Base-by-base conservation (phyloP, 148 eudicot genomes). In the Rhododendron molle region DNA sequence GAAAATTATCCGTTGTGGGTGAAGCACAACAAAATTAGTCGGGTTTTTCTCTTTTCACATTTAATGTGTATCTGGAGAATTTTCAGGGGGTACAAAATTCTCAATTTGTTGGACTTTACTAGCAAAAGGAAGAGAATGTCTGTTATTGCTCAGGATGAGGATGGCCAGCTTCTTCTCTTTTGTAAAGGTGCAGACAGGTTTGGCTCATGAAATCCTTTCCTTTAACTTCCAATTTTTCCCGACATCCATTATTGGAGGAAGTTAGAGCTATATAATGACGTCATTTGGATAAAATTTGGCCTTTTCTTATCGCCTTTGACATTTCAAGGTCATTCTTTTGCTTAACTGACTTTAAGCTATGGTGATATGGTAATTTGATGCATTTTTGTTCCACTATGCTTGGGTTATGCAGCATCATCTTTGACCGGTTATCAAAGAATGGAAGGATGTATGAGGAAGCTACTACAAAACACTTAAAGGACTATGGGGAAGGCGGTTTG, bases 151-250 rank as follows among this genome's bases (percentile, higher is more conserved):
- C 91, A 88, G 30, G 91, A 93, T 87, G 92, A 88, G 69, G 92
- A 90, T 32, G 95, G 94, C 40, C 92, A 93, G 80, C 86, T 93
- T 85, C 78, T 94, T 87, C 91, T 94, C 77, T 82, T 93, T 21
- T 94, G 95, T 86, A 93, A 94, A 90, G 97, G 97, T 76, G 97
- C 97, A 46, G 97, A 94, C 94, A 94, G 97, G 97, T 94, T 85
- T 81, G 92, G 81, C 43, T 81, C 36, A 40, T 50, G 52, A 72
- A 28, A 15, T 65, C 54, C 52, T 86, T 84, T 69, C 36, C 71
- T 77, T 58, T 58, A 26, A 34, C n/a, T 28, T 76, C 14, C 38
- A 34, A n/a, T 28, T 9, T 16, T 54, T 5, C 60, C 60, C 60
- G 23, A 16, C 16, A 15, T 54, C 3, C 23, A 6, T 54, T 54